Conservation (phyloP, 345 rosid genomes). For the Arabidopsis thaliana region TAIR10.1 NC_003070.9:4198501-4199000, state of each 20-base stretch:
- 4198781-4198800: not conserved
- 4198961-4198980: constrained; percentile 59
- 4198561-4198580: constrained; percentile 10
- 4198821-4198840: not conserved
- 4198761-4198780: no score
- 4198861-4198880: constrained; percentile 51
- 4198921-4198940: constrained; percentile 81
- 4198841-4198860: not conserved
- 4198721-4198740: no score
- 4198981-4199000: constrained; percentile 54
- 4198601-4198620: not conserved
- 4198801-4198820: not conserved
- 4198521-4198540: constrained; percentile 10
- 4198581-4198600: not conserved
- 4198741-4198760: constrained; percentile 13
- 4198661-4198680: constrained; percentile 9
- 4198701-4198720: not conserved
- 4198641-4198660: constrained; percentile 14
- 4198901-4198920: constrained; percentile 63
- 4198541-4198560: not conserved
- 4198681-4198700: not conserved
- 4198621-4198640: not conserved
- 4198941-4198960: constrained; percentile 42
- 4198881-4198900: constrained; percentile 47
- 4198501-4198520: not conserved